A percentile compares a stretch with the other conserved stretches of the same genome.
Conservation (phyloP, 2,329 filamentous ascomycete species). For the Pseudopithomyces maydicus region DNA sequence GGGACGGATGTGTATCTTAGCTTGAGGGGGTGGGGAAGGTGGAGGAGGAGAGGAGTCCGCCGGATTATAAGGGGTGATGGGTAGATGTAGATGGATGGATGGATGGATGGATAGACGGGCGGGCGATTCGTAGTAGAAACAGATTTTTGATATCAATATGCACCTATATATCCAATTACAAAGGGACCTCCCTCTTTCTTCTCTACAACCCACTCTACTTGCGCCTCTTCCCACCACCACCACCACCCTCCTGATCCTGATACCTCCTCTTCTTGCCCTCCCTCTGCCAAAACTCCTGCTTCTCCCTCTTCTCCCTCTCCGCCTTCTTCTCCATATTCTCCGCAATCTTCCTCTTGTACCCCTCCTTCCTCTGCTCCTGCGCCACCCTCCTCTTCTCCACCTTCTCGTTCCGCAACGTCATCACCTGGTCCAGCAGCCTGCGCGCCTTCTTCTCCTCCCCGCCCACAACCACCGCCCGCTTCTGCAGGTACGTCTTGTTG, state of each 20-base stretch:
- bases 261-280: constrained; percentile 82
- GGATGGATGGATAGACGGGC: not conserved
- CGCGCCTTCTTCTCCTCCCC: constrained; percentile 86
- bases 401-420: constrained; percentile 89
- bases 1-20: constrained; percentile 72
- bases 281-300: constrained; percentile 87
- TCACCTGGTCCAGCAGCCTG: constrained; percentile 89
- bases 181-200: not conserved
- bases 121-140: not conserved
- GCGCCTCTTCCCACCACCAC: constrained; percentile 41
- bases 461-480: constrained; percentile 87
- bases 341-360: constrained; percentile 81
- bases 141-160: not conserved
- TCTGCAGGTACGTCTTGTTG: constrained; percentile 88
- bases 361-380: constrained; percentile 84
- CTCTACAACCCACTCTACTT: constrained; percentile 23
- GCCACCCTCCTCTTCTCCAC: constrained; percentile 79
- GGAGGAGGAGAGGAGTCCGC: constrained; percentile 20
- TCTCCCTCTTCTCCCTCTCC: constrained; percentile 86
- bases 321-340: constrained; percentile 84
- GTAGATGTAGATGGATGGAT: not conserved
- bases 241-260: constrained; percentile 56
- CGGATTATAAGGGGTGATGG: not conserved
- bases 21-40: constrained; percentile 61
- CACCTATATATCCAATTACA: not conserved